phyloP scores from a whole-genome alignment of 2,329 filamentous ascomycete genomes.

The Penicillium sp. region DNA sequence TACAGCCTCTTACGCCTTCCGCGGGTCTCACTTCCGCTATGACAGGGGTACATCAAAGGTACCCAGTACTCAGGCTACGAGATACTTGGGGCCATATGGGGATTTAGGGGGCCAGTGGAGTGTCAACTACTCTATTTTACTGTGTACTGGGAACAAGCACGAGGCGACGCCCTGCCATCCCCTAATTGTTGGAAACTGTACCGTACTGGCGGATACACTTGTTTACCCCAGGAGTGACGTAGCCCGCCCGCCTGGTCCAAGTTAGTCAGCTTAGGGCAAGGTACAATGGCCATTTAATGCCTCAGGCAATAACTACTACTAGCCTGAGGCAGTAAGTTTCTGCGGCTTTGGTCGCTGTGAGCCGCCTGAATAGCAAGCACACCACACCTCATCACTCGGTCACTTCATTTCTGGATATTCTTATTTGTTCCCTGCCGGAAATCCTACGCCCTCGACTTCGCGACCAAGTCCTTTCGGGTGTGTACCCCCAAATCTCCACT shows the following conservation, averaged over 20 bases:
- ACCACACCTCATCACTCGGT: slow-evolving; percentile 34
- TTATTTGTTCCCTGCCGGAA: slow-evolving; percentile 31
- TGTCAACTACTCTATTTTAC: not conserved
- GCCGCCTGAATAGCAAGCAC: slow-evolving; percentile 21
- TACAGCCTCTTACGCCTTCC: slow-evolving; percentile 5
- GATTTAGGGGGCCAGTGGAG: not conserved
- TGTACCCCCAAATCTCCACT: slow-evolving; percentile 32
- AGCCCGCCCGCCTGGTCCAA: slow-evolving; percentile 13
- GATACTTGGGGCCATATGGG: not conserved
- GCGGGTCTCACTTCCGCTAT: slow-evolving; percentile 5
- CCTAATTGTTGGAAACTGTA: slow-evolving; percentile 1
- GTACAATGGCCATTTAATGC: slow-evolving; percentile 18
- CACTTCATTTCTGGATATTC: slow-evolving; percentile 34
- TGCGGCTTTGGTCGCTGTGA: slow-evolving; percentile 27
- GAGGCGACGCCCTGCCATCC: not conserved
- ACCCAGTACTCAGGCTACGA: not conserved
- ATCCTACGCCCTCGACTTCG: slow-evolving; percentile 36
- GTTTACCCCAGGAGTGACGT: slow-evolving; percentile 32
- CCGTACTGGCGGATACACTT: slow-evolving; percentile 20
- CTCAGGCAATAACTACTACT: slow-evolving; percentile 19
- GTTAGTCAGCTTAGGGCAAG: slow-evolving; percentile 24
- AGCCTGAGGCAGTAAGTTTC: not conserved
- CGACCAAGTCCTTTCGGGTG: slow-evolving; percentile 32
- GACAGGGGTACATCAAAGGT: slow-evolving; percentile 1
- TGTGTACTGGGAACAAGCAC: not conserved